Conservation (phyloP, 768 basidiomycete genomes). For the Kwoniella sp. region DNA sequence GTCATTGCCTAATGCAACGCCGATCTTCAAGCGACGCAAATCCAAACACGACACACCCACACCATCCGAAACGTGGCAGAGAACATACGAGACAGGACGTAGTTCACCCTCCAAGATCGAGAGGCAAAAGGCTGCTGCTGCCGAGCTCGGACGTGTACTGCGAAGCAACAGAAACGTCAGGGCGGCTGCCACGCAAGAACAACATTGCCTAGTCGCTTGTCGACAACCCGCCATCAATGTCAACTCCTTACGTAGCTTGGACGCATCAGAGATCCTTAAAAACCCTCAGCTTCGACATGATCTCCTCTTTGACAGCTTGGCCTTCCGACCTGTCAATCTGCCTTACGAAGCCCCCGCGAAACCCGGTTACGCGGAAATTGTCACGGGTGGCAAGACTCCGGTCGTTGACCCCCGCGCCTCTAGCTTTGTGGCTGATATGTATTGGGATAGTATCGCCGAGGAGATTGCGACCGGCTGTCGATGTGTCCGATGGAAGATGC, state of each 20-base stretch:
- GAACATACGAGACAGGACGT: conserved; percentile 17
- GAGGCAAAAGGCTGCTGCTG: conserved; percentile 28
- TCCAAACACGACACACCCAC: conserved; percentile 24
- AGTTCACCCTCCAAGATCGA: conserved; percentile 20
- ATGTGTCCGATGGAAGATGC: conserved; percentile 51
- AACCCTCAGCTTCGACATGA: conserved; percentile 92
- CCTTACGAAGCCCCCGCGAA: conserved; percentile 35
- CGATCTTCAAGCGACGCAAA: conserved; percentile 33
- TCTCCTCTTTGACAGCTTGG: conserved; percentile 72
- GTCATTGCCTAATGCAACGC: conserved; percentile 31
- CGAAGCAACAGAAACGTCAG: conserved; percentile 12
- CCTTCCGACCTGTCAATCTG: conserved; percentile 53
- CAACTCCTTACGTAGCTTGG: conserved; percentile 79
- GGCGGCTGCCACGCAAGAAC: background rate
- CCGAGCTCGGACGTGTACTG: conserved; percentile 23
- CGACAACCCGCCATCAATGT: conserved; percentile 75
- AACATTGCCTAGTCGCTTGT: conserved; percentile 31
- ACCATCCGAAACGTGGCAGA: conserved; percentile 29
- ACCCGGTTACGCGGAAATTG: conserved; percentile 25
- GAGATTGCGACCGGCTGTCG: conserved; percentile 77
- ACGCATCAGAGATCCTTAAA: conserved; percentile 79
- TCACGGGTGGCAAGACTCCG: conserved; percentile 40
- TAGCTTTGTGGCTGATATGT: conserved; percentile 69
- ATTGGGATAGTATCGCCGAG: conserved; percentile 78
- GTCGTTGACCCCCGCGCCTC: conserved; percentile 20